Evolutionary conservation across 1,284 basidiomycete genomes (phyloP), one percentile per base, ranked within the genome.

Genomic region (Heterobasidion irregulare): DNA sequence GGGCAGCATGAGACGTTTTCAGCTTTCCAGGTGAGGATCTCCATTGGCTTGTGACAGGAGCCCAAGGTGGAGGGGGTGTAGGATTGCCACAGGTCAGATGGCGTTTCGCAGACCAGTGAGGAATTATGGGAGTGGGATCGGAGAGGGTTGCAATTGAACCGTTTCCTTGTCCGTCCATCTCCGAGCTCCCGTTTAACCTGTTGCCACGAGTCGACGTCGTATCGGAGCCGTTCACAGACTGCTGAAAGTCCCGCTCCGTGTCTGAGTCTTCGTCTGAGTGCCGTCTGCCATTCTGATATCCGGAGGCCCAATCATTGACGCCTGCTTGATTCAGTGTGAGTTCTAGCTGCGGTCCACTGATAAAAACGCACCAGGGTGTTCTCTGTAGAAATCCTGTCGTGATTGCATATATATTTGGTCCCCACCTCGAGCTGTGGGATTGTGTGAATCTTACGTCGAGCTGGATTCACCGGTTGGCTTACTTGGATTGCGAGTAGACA

Each of bases 51-150:
- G 82, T 80, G 65, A 78, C 84, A 44, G 82, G 74, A 8, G 78
- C 84, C 77, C 76, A 83, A 16, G 79, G 72, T 33, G 82, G 84
- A 54, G 75, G 78, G 33, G 80, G 86, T 6, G 83, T 79, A 2
- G 92, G 89, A 64, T 93, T 94, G 43, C 92, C 92, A 66, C 89
- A 90, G 9, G 90, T 93, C 43, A 89, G 79, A 71, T 95, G 92
- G 46, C 92, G 84, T 67, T 94, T 94, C 7, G 84, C 82, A 45
- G 85, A 86, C 85, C 87, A 91, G 68, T 88, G 86, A 0, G 86
- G 85, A 26, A 87, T 77, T 43, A 82, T 76, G 52, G 85, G 82
- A 26, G 77, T 69, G 52, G 78, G 70, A 55, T 87, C 83, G 2
- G 74, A 74, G 7, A 72, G 62, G 5, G 76, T 74, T 33, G 64